Conservation (phyloP, 2,329 filamentous ascomycete genomes). For the Mycosphaerelloides madeirae region DNA sequence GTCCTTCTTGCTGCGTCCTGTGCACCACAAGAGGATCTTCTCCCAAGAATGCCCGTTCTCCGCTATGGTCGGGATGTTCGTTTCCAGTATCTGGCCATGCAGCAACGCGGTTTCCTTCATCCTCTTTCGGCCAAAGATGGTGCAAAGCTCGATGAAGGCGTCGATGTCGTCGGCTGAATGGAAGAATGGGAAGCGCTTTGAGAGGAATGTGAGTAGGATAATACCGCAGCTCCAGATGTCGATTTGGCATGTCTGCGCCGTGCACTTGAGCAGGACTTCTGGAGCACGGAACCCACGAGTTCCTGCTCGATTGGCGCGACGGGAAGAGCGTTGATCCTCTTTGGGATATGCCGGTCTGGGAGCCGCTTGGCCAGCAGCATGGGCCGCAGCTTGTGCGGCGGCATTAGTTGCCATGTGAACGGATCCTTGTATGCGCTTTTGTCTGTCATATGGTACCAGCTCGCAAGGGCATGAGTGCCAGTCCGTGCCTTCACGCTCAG, state of each 20-base stretch:
- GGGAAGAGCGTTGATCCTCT: conserved; percentile 78
- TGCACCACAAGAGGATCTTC: conserved; percentile 94
- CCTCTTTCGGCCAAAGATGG: conserved; percentile 78
- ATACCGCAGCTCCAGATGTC: conserved; percentile 97
- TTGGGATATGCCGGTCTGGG: conserved; percentile 70
- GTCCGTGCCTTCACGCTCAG: conserved; percentile 69
- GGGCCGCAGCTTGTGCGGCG: conserved; percentile 19
- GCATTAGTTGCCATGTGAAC: conserved; percentile 54
- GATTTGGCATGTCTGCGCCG: conserved; percentile 83
- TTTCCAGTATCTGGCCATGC: conserved; percentile 89
- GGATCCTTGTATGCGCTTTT: conserved; percentile 51
- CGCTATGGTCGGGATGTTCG: conserved; percentile 84
- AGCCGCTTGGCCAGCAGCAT: conserved; percentile 23
- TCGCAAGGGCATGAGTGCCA: conserved; percentile 78
- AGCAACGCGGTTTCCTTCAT: conserved; percentile 80
- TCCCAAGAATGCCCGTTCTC: conserved; percentile 80
- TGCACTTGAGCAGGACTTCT: conserved; percentile 96
- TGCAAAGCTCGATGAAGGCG: conserved; percentile 94
- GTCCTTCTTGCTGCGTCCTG: conserved; percentile 59
- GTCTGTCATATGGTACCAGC: conserved; percentile 58
- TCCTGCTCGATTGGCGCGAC: conserved; percentile 88
- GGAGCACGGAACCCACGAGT: conserved; percentile 94
- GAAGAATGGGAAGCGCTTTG: conserved; percentile 93
- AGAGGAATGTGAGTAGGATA: conserved; percentile 92
- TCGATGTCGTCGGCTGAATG: conserved; percentile 98